Evolutionary conservation across 169 alveolate genomes (phyloP), one percentile per base, ranked within the genome.

Genomic region (Plasmodium gonderi): DNA sequence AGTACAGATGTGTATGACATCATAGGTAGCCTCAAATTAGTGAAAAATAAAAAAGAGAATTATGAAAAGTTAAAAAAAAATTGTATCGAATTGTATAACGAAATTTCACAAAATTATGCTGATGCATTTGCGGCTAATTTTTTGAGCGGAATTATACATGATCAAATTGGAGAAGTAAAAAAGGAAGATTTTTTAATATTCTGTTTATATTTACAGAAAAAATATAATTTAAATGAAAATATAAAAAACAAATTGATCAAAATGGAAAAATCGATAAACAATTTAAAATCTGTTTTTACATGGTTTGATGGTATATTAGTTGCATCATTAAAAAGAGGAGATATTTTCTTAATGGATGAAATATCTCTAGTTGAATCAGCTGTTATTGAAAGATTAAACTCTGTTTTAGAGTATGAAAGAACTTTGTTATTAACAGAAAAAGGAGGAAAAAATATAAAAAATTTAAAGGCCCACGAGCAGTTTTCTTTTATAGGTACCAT

Each of bases 301-400:
- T 99, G 99, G 99, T 97, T 96, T 17, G 99, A 99, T 95, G 99
- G 99, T 3, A 99, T 99, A 1, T 91, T 99, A n/a, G 98, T 98
- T 5, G 95, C 98, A 54, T 98, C 99, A 42, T 98, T 99, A 99
- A 96, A 97, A 82, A 92, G 92, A 44, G 99, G 99, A 3, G 98
- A 98, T 23, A 93, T 95, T 14, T 97, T 98, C 33, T 96, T 99
- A 20, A 95, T 99, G 64, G 99, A 99, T 94, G 99, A 99, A 97
- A 99, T 99, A 44, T 98, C 99, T 5, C 96, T 99, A 79, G 99
- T 99, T 1, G 99, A 98, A 85, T 99, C 99, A 80, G 98, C 99
- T 17, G 99, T 99, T 7, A 89, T 99, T 76, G 99, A 99, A 96
- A 97, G 99, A 67, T 94, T 99, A 92, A 99, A 99, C 94, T 98